Conservation (phyloP, 2,329 filamentous ascomycete species). For the Trichoderma sp. region DNA sequence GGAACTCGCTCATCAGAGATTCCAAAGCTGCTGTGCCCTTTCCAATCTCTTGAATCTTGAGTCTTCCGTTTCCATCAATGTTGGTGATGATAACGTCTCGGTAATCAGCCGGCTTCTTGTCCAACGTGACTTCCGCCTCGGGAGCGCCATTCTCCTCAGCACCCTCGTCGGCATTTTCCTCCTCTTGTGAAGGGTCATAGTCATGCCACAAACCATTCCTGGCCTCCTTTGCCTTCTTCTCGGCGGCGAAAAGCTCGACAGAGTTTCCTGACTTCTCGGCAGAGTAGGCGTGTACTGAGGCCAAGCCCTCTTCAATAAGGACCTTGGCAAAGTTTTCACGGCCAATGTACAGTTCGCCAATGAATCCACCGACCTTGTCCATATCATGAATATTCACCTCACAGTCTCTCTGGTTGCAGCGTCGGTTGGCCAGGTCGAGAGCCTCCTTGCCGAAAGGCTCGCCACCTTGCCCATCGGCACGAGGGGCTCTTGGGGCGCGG, state of each 20-base stretch:
- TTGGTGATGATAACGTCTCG: conserved; percentile 91
- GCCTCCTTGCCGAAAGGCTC: conserved; percentile 97
- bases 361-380: conserved; percentile 97
- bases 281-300: conserved; percentile 89
- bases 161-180: conserved; percentile 61
- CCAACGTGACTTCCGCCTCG: conserved; percentile 53
- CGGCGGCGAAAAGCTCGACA: conserved; percentile 81
- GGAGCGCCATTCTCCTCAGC: conserved; percentile 55
- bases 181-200: conserved; percentile 90
- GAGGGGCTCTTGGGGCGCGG: conserved; percentile 82
- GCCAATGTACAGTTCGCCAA: conserved; percentile 89
- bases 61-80: conserved; percentile 75
- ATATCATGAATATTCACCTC: conserved; percentile 94
- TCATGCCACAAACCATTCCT: conserved; percentile 89
- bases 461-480: conserved; percentile 71
- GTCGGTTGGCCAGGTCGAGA: conserved; percentile 83
- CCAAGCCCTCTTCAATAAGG: conserved; percentile 90
- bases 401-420: conserved; percentile 91
- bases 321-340: conserved; percentile 94
- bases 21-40: conserved; percentile 82
- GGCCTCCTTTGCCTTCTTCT: conserved; percentile 85
- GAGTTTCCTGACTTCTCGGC: conserved; percentile 93
- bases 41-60: conserved; percentile 92
- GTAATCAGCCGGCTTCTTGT: conserved; percentile 78
- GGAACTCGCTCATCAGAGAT: conserved; percentile 87